phyloP scores from a whole-genome alignment of 2,329 filamentous ascomycete species.

The Xylaria sp. region DNA sequence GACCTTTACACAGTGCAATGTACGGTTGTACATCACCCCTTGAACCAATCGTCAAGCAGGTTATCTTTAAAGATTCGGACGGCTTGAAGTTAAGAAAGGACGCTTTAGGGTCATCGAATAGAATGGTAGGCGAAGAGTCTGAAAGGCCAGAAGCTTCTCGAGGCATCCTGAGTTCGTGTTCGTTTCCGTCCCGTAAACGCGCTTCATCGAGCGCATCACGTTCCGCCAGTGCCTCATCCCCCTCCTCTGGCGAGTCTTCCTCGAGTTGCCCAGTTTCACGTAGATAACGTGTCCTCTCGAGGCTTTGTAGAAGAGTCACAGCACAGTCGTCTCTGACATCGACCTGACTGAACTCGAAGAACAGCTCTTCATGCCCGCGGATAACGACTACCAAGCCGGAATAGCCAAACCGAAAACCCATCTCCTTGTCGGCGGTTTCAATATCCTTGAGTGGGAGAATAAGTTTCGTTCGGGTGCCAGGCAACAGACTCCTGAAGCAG shows the following conservation, averaged over 20 bases:
- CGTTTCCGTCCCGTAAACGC: slow-evolving; percentile 64
- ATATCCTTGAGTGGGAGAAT: slow-evolving; percentile 92
- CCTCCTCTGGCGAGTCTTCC: slow-evolving; percentile 75
- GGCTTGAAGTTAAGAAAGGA: slow-evolving; percentile 95
- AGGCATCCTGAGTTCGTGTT: slow-evolving; percentile 63
- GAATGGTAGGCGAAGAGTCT: slow-evolving; percentile 75
- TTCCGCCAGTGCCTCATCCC: slow-evolving; percentile 81
- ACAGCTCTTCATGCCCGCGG: slow-evolving; percentile 91
- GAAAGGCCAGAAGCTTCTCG: slow-evolving; percentile 57
- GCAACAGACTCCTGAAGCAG: slow-evolving; percentile 91
- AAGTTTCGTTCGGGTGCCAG: slow-evolving; percentile 90
- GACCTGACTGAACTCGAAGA: slow-evolving; percentile 87
- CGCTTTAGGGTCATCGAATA: slow-evolving; percentile 89
- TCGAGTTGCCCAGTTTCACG: slow-evolving; percentile 75
- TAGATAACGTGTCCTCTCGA: slow-evolving; percentile 78
- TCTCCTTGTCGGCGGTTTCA: slow-evolving; percentile 93
- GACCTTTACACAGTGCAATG: slow-evolving; percentile 92
- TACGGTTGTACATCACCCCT: slow-evolving; percentile 97
- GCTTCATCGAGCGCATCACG: slow-evolving; percentile 83
- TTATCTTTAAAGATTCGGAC: slow-evolving; percentile 79
- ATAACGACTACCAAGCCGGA: slow-evolving; percentile 93
- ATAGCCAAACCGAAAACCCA: slow-evolving; percentile 92
- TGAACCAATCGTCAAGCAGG: slow-evolving; percentile 95
- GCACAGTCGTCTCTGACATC: slow-evolving; percentile 90
- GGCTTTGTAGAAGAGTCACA: slow-evolving; percentile 78